Evolutionary conservation across 176 grass and related monocot species (phyloP).

Genomic region (Aegilops tauschii): DNA sequence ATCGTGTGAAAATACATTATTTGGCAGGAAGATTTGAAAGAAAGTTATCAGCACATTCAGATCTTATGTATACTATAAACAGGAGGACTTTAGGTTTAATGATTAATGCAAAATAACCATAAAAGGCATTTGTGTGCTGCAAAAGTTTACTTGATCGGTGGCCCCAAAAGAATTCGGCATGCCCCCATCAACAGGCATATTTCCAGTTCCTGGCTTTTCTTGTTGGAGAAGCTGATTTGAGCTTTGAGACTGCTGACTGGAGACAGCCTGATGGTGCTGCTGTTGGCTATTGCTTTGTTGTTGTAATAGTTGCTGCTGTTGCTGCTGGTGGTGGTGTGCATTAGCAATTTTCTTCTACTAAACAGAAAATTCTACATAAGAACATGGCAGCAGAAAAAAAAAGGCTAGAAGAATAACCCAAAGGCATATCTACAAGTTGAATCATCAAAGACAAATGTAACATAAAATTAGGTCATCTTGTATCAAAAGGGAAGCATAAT

Average conservation of each 20-base stretch:
- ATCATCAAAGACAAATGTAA: slow-evolving; percentile 21
- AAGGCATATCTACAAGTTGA: not conserved
- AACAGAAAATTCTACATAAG: slow-evolving; percentile 64
- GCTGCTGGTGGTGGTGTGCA: slow-evolving; percentile 49
- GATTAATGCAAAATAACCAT: slow-evolving; percentile 21
- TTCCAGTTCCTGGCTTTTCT: slow-evolving; percentile 59
- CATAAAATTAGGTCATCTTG: slow-evolving; percentile 12
- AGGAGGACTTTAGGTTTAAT: not conserved
- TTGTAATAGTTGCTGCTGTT: slow-evolving; percentile 48
- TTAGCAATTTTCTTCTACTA: slow-evolving; percentile 90
- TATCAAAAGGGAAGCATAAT: slow-evolving; percentile 20
- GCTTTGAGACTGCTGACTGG: slow-evolving; percentile 71
- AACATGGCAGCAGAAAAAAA: slow-evolving; percentile 21
- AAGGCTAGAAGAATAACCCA: not conserved
- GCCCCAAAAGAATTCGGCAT: slow-evolving; percentile 55
- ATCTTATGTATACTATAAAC: not conserved
- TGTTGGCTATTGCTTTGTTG: slow-evolving; percentile 56
- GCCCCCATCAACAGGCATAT: slow-evolving; percentile 59
- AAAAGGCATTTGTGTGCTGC: not conserved
- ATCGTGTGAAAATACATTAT: not conserved
- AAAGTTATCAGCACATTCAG: not conserved
- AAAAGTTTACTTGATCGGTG: slow-evolving; percentile 53
- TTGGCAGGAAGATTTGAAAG: not conserved
- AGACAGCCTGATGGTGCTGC: slow-evolving; percentile 66
- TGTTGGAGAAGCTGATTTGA: slow-evolving; percentile 68